Evolutionary conservation across 2,329 filamentous ascomycete species (phyloP), one percentile per base, ranked within the genome.

Genomic region (Cercospora beticola): DNA sequence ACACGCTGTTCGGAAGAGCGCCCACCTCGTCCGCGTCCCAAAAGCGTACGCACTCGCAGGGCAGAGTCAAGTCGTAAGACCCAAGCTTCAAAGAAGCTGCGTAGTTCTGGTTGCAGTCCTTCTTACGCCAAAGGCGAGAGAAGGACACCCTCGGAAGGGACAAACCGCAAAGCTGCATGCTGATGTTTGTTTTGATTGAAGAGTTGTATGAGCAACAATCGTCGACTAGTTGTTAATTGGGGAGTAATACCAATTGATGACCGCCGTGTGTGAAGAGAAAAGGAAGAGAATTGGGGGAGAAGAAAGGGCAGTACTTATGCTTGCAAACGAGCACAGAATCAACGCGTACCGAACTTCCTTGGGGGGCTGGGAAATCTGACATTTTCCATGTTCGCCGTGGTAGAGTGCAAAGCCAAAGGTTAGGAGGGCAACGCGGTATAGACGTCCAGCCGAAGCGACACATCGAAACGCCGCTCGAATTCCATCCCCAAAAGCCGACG

Each of bases 141-240:
- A 62, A 62, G 40, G 10, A 23, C 49, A 62, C 60, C 40, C 40
- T 46, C 33, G 33, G 60, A 49, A 62, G 60, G 60, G 60, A 23
- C 60, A 62, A 49, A 46, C 60, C 60, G 60, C 60, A 62, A 62
- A 62, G 3, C 4, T 36, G 33, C 60, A 62, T 62, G 60, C 60
- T 62, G 60, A 9, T 12, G 60, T 46, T 49, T 62, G 60, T 16
- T 62, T 28, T 49, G 60, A 62, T 31, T n/a, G 4, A 33, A 2
- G 14, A 18, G 28, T 21, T 21, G 54, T 58, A 18, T 58, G 56
- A 58, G 56, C 14, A 10, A 10, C 7, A n/a, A 36, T 30, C 40
- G 36, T 62, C 7, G 40, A 23, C 23, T 26, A 33, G 60, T 23
- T 49, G 60, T 62, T 9, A 49, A 21, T 28, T 18, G 30, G 14